Conservation (phyloP, 1,284 basidiomycete species). For the Chiua sp. region DNA sequence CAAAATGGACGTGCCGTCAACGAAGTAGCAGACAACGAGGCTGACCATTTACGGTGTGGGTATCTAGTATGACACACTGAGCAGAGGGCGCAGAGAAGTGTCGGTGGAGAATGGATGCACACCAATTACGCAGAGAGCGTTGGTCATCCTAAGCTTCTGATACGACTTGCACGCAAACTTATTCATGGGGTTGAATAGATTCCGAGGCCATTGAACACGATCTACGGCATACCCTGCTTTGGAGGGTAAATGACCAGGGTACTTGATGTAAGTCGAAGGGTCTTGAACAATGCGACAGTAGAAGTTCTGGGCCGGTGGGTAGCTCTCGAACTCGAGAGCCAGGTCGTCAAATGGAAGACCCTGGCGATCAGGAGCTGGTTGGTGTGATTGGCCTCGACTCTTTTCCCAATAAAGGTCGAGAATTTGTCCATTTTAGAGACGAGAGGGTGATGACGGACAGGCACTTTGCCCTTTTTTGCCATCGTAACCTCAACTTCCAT, state of each 20-base stretch:
- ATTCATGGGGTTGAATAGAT: constrained; percentile 9
- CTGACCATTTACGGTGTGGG: constrained; percentile 12
- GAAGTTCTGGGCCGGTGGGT: constrained; percentile 8
- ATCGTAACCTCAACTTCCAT: constrained; percentile 35
- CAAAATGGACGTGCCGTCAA: constrained; percentile 12
- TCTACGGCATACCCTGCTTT: constrained; percentile 24
- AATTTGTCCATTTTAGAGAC: constrained; percentile 33
- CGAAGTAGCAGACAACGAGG: constrained; percentile 10
- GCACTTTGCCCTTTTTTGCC: constrained; percentile 29
- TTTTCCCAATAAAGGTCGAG: constrained; percentile 29
- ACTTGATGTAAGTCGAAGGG: constrained; percentile 23
- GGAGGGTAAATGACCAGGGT: constrained; percentile 18
- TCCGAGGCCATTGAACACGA: constrained; percentile 18
- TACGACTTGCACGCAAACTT: constrained; percentile 17
- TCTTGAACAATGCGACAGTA: constrained; percentile 18
- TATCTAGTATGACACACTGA: constrained; percentile 12
- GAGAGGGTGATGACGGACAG: constrained; percentile 13
- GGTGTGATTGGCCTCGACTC: constrained; percentile 25
- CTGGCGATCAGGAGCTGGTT: constrained; percentile 32
- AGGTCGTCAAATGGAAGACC: constrained; percentile 37
- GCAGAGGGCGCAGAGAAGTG: constrained; percentile 34
- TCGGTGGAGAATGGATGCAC: constrained; percentile 35
- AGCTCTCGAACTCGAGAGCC: constrained; percentile 24
- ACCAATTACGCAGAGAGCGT: constrained; percentile 19
- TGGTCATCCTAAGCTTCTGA: constrained; percentile 31